These are phyloP conservation scores for Pyrenophora tritici-repentis DNA, from an alignment of 2,329 filamentous ascomycete genomes.

Conservation along the genomic window DNA sequence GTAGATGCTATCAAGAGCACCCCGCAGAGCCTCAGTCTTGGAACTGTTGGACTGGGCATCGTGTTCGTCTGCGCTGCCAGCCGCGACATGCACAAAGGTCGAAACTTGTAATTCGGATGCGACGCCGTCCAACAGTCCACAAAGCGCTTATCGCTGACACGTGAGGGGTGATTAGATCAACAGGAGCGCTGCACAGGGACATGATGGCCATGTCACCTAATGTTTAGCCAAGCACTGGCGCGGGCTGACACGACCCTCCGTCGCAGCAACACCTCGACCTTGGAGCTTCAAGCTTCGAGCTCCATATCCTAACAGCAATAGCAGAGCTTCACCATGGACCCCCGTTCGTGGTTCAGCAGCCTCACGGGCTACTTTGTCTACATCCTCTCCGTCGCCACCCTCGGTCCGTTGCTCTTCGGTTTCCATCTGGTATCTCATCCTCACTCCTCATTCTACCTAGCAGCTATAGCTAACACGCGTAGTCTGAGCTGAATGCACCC, in stretches of 20 bases:
- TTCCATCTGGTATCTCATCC: slow-evolving; percentile 74
- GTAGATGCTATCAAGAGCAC: neutral
- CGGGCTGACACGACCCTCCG: slow-evolving; percentile 9
- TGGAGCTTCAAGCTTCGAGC: neutral
- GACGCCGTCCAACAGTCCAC: neutral
- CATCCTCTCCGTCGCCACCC: slow-evolving; percentile 74
- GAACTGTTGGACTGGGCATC: neutral
- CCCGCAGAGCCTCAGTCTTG: slow-evolving; percentile 13
- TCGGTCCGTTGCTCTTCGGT: slow-evolving; percentile 92
- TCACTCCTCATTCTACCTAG: neutral
- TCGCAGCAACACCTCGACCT: neutral
- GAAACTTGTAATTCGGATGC: no score
- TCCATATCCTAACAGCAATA: slow-evolving; percentile 7
- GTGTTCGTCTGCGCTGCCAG: neutral
- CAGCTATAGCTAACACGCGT: slow-evolving; percentile 25
- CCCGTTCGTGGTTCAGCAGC: slow-evolving; percentile 49
- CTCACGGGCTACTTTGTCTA: slow-evolving; percentile 79
- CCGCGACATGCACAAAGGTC: neutral
- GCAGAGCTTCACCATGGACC: slow-evolving; percentile 41
- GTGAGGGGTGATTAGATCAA: slow-evolving; percentile 3
- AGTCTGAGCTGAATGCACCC: slow-evolving; percentile 95
- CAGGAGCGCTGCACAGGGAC: slow-evolving; percentile 15
- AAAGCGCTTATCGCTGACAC: slow-evolving; percentile 1
- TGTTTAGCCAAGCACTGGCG: slow-evolving; percentile 3
- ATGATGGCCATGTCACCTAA: slow-evolving; percentile 16